These are phyloP conservation scores for Candida freyschussii DNA, from an alignment of 1,139 yeast genomes.

Conservation along the genomic window DNA sequence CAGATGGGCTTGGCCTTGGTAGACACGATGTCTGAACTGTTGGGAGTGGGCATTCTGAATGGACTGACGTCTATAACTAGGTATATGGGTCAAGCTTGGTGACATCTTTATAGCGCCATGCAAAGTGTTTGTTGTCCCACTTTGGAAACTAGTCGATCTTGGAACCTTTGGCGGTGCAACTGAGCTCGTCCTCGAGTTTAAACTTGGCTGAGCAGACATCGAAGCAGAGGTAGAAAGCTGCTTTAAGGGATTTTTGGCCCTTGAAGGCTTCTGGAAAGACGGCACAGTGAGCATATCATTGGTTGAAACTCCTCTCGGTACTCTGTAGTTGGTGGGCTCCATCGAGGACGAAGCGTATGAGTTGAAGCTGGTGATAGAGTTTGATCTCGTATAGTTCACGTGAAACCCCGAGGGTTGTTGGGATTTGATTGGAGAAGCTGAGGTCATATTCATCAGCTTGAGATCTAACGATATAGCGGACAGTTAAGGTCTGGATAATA, in stretches of 20 bases:
- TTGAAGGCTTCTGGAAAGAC: conserved; percentile 15
- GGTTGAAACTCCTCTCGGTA: conserved; percentile 23
- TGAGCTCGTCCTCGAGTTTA: conserved; percentile 10
- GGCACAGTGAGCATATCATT: conserved; percentile 18
- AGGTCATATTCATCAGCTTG: background rate
- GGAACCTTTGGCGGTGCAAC: conserved; percentile 9
- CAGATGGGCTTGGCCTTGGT: no score
- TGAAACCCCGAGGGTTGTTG: background rate
- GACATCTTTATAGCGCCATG: conserved; percentile 5
- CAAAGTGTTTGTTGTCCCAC: conserved; percentile 1
- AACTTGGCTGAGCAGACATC: background rate
- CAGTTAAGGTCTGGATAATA: no score
- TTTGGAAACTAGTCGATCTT: conserved; percentile 12
- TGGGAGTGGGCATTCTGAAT: conserved; percentile 8
- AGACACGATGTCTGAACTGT: conserved; percentile 10
- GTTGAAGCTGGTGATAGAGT: conserved; percentile 20
- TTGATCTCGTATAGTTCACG: conserved; percentile 5
- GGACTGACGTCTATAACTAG: conserved; percentile 11
- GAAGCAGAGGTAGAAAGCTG: conserved; percentile 4
- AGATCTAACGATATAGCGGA: no score
- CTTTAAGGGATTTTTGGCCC: conserved; percentile 6
- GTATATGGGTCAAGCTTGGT: conserved; percentile 9
- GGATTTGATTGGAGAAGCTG: no score
- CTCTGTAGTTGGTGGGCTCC: conserved; percentile 1
- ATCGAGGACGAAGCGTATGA: conserved; percentile 11